phyloP scores from a whole-genome alignment of 208 protist species.

The Entamoeba histolytica region DNA sequence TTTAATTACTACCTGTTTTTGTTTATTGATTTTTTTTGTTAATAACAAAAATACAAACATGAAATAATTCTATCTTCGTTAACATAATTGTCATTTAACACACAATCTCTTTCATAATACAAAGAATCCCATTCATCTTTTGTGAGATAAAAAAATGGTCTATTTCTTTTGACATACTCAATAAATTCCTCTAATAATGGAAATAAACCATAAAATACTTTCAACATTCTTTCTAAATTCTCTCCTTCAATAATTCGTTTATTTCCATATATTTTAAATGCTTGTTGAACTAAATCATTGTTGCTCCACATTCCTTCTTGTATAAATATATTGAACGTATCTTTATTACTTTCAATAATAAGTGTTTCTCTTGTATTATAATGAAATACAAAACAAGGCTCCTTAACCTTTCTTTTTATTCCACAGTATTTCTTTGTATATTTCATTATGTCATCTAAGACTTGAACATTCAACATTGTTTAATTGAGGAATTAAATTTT shows the following conservation, averaged over 20 bases:
- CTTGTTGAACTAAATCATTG: not conserved
- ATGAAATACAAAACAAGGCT: not conserved
- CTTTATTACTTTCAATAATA: not conserved
- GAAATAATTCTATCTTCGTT: not conserved
- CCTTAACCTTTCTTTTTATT: not conserved
- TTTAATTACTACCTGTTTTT: not conserved
- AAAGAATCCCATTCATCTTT: not conserved
- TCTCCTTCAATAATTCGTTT: not conserved
- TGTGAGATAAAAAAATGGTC: not conserved
- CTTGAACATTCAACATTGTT: no score
- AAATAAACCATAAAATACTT: not conserved
- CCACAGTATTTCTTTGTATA: no score
- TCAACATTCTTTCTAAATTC: not conserved
- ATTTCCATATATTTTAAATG: not conserved
- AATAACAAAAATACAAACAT: not conserved
- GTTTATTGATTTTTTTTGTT: not conserved
- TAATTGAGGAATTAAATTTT: no score
- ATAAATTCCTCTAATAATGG: not conserved
- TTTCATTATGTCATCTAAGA: no score
- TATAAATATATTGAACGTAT: not conserved
- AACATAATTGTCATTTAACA: not conserved
- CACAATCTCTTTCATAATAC: not conserved
- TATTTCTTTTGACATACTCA: not conserved
- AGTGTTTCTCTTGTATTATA: not conserved
- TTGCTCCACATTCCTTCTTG: not conserved